Base-by-base conservation (phyloP, 1,284 basidiomycete species). In the Agaricales sp. region DNA sequence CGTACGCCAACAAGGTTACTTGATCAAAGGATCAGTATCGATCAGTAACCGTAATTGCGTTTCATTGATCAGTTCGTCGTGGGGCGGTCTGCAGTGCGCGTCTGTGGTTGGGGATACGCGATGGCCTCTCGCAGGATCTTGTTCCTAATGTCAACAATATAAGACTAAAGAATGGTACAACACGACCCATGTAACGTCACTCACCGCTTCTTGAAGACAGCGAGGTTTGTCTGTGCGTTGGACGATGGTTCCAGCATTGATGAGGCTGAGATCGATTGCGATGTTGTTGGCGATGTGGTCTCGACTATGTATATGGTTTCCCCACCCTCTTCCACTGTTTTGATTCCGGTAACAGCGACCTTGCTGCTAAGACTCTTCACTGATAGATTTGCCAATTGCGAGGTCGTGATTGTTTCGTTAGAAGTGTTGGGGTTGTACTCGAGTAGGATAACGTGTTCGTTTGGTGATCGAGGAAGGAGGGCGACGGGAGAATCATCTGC, bases 281-380 rank as follows among this genome's bases (percentile, higher is more conserved):
- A 70, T 48, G 74, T 70, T 38, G 60, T 55, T 16, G 59, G 64
- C 21, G 67, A 62, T 1, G 71, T 75, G 4, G 82, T 82, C 57
- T 88, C 78, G 13, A 89, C 65, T 51, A 87, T 78, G 60, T 79
- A 88, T 78, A 89, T 87, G 51, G 71, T 78, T 53, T 75, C 81
- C 4, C 82, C 85, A 38, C 84, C 83, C n/a, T 85, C 85, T 39
- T 83, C 81, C 49, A 78, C 69, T 1, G 83, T 67, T 51, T 74
- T 81, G 50, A 87, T 61, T 19, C 74, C 75, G 25, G 75, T 74
- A 2, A 83, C 73, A 4, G 77, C 74, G 24, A 87, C 59, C 45
- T 70, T 69, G 37, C 69, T 65, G 1, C 84, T 86, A 8, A 85
- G 71, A 61, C 82, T 87, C 58, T 74, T 75, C 18, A 77, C 71